phyloP scores from a whole-genome alignment of 2,329 filamentous ascomycete species.

The Lecanicillium sp. region DNA sequence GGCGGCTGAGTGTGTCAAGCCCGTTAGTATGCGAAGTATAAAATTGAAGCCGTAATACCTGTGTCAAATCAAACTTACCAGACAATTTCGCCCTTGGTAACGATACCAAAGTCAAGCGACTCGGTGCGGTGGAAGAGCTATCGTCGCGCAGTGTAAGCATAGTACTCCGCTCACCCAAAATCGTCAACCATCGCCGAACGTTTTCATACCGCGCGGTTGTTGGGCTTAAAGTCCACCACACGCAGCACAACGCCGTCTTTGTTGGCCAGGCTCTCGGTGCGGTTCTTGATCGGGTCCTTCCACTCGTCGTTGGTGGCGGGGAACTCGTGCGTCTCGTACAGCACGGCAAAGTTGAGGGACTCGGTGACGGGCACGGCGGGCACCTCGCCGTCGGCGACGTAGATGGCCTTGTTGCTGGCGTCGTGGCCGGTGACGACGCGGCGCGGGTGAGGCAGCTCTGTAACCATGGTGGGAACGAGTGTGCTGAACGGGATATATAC shows the following conservation, averaged over 20 bases:
- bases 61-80: no score
- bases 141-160: no score
- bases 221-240: slow-evolving; percentile 18
- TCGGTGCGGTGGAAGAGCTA: slow-evolving; percentile 20
- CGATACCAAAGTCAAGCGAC: slow-evolving; percentile 20
- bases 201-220: slow-evolving; percentile 15
- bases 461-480: no score
- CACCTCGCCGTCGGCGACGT: slow-evolving; percentile 15
- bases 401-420: slow-evolving; percentile 14
- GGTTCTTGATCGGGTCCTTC: slow-evolving; percentile 16
- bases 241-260: slow-evolving; percentile 17
- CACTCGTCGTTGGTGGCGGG: slow-evolving; percentile 19
- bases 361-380: slow-evolving; percentile 6
- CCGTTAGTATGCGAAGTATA: no score
- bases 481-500: no score
- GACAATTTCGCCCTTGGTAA: slow-evolving; percentile 17
- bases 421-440: slow-evolving; percentile 19
- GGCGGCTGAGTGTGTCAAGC: no score
- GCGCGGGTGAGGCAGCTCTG: slow-evolving; percentile 14
- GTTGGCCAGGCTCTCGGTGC: slow-evolving; percentile 18
- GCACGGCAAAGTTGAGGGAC: slow-evolving; percentile 16
- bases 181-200: no score
- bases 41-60: no score
- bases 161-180: not conserved
- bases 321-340: slow-evolving; percentile 20